These are phyloP conservation scores for Bothriochloa decipiens DNA, from an alignment of 176 grass and related monocot species.

Conservation along the genomic window DNA sequence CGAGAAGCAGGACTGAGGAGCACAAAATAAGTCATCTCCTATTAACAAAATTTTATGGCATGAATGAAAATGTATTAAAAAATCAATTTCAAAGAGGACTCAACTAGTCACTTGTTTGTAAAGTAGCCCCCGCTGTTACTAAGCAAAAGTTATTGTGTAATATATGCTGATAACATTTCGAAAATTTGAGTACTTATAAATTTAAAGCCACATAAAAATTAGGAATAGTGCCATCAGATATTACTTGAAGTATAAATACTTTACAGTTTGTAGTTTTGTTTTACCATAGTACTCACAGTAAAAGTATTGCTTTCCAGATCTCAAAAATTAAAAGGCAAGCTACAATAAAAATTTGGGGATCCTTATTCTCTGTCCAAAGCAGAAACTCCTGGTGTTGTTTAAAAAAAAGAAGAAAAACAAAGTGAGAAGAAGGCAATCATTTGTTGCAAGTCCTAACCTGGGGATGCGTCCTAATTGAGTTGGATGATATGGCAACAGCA, in stretches of 20 bases:
- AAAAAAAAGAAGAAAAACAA: neutral
- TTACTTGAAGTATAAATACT: no score
- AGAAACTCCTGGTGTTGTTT: neutral
- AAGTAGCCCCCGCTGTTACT: neutral
- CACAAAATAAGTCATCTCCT: no score
- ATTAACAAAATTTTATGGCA: no score
- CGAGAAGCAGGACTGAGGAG: neutral
- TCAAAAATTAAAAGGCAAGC: neutral
- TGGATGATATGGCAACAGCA: slow-evolving; percentile 79
- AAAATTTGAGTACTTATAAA: neutral
- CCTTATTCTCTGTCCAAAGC: neutral
- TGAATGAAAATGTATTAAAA: no score
- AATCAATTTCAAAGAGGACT: neutral
- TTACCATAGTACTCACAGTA: neutral
- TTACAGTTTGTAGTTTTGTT: neutral
- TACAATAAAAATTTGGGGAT: neutral
- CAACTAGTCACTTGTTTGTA: neutral
- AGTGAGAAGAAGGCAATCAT: neutral
- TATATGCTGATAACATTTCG: neutral
- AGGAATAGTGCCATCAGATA: no score
- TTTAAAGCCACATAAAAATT: neutral
- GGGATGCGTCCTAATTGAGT: slow-evolving; percentile 74
- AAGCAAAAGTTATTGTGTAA: neutral
- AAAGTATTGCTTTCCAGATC: neutral
- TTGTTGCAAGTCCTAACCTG: slow-evolving; percentile 51